Conservation (phyloP, 2,329 filamentous ascomycete genomes). For the Clonostachys rhizophaga region DNA sequence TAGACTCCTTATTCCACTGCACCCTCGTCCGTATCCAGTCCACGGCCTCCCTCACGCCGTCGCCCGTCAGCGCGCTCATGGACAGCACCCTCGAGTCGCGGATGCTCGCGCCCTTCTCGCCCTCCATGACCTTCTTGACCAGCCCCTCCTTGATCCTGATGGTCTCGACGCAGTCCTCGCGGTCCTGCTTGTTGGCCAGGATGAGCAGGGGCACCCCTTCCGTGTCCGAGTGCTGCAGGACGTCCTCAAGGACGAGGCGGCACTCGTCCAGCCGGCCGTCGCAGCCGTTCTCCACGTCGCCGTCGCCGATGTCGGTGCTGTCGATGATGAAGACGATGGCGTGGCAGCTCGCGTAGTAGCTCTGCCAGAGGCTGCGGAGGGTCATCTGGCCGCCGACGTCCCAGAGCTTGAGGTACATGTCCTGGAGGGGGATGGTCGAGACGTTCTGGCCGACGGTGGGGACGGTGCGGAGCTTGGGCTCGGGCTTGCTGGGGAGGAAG, state of each 20-base stretch:
- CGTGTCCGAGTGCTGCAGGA: slow-evolving; percentile 81
- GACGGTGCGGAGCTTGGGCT: slow-evolving; percentile 76
- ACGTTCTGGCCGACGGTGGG: slow-evolving; percentile 98
- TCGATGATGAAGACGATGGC: slow-evolving; percentile 98
- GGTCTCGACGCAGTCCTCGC: slow-evolving; percentile 96
- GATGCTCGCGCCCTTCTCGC: slow-evolving; percentile 80
- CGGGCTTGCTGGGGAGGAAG: slow-evolving; percentile 60
- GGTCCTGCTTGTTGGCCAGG: slow-evolving; percentile 94
- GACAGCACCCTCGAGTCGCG: slow-evolving; percentile 89
- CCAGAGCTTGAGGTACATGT: slow-evolving; percentile 98
- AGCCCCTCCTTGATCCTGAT: slow-evolving; percentile 96
- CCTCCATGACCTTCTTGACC: slow-evolving; percentile 92
- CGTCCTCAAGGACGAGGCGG: slow-evolving; percentile 81
- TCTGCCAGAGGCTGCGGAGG: slow-evolving; percentile 88
- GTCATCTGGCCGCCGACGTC: slow-evolving; percentile 92
- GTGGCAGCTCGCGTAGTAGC: slow-evolving; percentile 90
- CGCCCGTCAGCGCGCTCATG: slow-evolving; percentile 82
- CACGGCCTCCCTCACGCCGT: slow-evolving; percentile 89
- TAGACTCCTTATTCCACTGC: slow-evolving; percentile 92
- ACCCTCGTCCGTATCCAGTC: slow-evolving; percentile 92
- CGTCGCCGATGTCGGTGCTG: slow-evolving; percentile 87
- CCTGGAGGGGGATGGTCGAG: slow-evolving; percentile 80
- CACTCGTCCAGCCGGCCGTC: slow-evolving; percentile 77
- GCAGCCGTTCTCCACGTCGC: slow-evolving; percentile 47
- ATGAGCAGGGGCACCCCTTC: slow-evolving; percentile 90